Conservation (phyloP, 192 early-diverging fungal species). For the Backusella tarrabulga region DNA sequence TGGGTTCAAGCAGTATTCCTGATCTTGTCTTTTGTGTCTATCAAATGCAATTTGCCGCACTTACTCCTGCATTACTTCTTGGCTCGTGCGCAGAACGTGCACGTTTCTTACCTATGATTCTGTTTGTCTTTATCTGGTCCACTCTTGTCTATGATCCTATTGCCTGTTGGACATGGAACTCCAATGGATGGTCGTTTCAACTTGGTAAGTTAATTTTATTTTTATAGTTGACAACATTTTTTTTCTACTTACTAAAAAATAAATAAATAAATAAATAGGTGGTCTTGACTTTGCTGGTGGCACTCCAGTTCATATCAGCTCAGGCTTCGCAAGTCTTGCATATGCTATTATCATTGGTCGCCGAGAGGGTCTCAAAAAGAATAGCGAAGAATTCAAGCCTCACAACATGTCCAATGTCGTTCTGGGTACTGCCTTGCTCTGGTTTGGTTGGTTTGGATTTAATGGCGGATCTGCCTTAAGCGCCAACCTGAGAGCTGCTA, state of each 20-base stretch:
- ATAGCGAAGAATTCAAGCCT: conserved; percentile 64
- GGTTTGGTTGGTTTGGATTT: conserved; percentile 61
- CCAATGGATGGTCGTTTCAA: conserved; percentile 81
- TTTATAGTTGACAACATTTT: neutral
- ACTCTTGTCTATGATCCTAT: conserved; percentile 93
- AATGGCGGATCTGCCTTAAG: conserved; percentile 86
- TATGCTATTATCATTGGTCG: conserved; percentile 85
- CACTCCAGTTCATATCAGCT: conserved; percentile 92
- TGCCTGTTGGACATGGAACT: conserved; percentile 93
- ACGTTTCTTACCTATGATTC: conserved; percentile 77
- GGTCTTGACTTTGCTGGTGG: conserved; percentile 93
- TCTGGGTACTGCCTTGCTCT: conserved; percentile 41
- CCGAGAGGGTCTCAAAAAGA: conserved; percentile 66
- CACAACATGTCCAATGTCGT: conserved; percentile 93
- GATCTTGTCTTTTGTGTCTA: conserved; percentile 72
- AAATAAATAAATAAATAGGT: too few relatives aligned
- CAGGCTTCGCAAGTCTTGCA: conserved; percentile 88
- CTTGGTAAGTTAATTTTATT: conserved; percentile 48
- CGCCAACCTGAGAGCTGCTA: conserved; percentile 81
- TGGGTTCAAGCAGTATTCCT: conserved; percentile 64
- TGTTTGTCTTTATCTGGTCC: conserved; percentile 93
- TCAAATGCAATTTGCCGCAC: conserved; percentile 92
- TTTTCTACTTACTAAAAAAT: too few relatives aligned
- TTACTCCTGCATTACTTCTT: conserved; percentile 75
- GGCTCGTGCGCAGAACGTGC: conserved; percentile 90